phyloP scores from a whole-genome alignment of 2,329 filamentous ascomycete species.

The Cercospora sojina region DNA sequence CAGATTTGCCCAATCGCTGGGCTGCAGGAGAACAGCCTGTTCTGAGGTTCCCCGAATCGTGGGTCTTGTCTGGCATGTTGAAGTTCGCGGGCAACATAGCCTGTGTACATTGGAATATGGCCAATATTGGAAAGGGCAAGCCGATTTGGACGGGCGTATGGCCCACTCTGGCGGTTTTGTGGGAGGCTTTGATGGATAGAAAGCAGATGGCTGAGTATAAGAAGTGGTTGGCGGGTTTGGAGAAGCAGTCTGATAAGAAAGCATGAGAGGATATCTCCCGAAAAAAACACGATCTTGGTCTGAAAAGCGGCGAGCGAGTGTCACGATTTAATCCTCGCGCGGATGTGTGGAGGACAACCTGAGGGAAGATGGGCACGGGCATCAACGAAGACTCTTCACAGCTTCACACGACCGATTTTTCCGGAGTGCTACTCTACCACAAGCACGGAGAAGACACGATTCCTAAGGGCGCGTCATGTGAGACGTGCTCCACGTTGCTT shows the following conservation, averaged over 20 bases:
- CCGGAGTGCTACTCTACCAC: too few relatives aligned
- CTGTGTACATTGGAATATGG: slow-evolving; percentile 18
- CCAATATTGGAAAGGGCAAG: slow-evolving; percentile 2
- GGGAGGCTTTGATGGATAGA: background rate
- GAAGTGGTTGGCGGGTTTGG: background rate
- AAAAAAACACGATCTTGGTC: background rate
- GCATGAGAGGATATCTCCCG: background rate
- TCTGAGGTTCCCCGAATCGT: background rate
- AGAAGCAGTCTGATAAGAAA: background rate
- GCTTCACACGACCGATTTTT: too few relatives aligned
- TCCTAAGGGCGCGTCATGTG: too few relatives aligned
- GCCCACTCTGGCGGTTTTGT: slow-evolving; percentile 7
- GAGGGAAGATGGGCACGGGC: too few relatives aligned
- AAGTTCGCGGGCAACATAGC: slow-evolving; percentile 5
- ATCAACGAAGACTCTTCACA: too few relatives aligned
- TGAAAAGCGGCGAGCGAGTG: too few relatives aligned
- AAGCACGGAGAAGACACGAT: too few relatives aligned
- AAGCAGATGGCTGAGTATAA: slow-evolving; percentile 9
- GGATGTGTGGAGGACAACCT: too few relatives aligned
- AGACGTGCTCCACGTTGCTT: too few relatives aligned
- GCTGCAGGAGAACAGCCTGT: slow-evolving; percentile 13
- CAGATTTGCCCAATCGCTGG: slow-evolving; percentile 22
- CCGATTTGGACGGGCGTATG: slow-evolving; percentile 14
- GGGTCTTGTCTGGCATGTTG: slow-evolving; percentile 10
- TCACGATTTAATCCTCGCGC: too few relatives aligned